Evolutionary conservation across 2,329 filamentous ascomycete species (phyloP).

Genomic region (Albophoma yamanashiensis): DNA sequence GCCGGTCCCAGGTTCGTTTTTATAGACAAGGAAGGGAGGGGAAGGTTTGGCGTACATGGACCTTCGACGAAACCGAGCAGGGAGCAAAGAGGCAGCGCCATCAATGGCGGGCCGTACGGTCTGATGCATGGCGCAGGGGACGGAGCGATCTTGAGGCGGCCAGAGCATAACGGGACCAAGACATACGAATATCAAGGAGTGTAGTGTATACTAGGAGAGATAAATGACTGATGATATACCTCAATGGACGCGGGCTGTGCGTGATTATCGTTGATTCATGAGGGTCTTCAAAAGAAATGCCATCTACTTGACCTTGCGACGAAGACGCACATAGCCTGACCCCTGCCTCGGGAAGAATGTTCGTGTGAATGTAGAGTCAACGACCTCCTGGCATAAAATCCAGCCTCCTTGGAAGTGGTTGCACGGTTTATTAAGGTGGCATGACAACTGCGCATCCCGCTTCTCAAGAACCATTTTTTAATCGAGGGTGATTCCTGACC

Average conservation of each 20-base stretch:
- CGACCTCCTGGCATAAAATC: too few species aligned
- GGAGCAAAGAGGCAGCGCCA: not conserved
- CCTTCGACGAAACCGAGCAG: not conserved
- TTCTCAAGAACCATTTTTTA: too few species aligned
- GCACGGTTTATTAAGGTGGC: too few species aligned
- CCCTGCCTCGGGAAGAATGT: too few species aligned
- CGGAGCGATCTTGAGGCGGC: not conserved
- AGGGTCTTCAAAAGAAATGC: too few species aligned
- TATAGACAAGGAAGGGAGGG: conserved; percentile 1
- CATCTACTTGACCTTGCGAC: too few species aligned
- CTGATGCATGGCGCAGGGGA: not conserved
- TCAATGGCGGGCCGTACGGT: not conserved
- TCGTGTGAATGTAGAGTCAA: too few species aligned
- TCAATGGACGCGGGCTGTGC: not conserved
- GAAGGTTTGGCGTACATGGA: not conserved
- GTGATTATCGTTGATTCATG: not conserved
- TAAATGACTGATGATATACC: not conserved
- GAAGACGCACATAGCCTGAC: too few species aligned
- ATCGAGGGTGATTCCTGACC: too few species aligned
- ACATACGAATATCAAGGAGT: conserved; percentile 1
- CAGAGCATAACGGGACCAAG: not conserved
- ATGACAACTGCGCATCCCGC: too few species aligned
- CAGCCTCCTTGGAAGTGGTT: too few species aligned
- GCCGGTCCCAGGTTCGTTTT: conserved; percentile 6
- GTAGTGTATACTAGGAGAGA: conserved; percentile 4